Percentiles rank a stretch among this genome's conserved stretches.
Evolutionary conservation across 352 stramenopile genomes (phyloP).

Genomic region (Pythium phragmiticola): DNA sequence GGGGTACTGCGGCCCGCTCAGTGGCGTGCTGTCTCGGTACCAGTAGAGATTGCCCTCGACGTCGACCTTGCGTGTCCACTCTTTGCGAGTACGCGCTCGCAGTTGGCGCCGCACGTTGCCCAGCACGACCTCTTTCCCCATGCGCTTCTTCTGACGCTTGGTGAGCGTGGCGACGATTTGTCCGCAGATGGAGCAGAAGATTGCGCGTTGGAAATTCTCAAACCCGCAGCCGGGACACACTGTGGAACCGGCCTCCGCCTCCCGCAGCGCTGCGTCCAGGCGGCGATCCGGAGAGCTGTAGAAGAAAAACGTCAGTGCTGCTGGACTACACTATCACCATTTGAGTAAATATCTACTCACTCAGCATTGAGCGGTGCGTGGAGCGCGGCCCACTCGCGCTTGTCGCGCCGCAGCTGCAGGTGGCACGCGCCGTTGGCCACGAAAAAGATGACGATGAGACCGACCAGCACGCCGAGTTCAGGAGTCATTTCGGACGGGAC

Average conservation of each 20-base stretch:
- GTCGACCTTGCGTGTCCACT: conserved; percentile 43
- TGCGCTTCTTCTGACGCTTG: conserved; percentile 21
- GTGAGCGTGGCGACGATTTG: conserved; percentile 16
- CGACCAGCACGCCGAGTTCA: conserved; percentile 19
- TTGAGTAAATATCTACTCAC: conserved; percentile 7
- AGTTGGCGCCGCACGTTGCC: conserved; percentile 10
- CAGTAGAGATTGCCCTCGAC: conserved; percentile 35
- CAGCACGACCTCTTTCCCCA: conserved; percentile 17
- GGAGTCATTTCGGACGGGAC: conserved; percentile 14
- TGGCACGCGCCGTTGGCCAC: conserved; percentile 23
- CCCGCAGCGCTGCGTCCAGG: conserved; percentile 23
- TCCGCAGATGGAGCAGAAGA: conserved; percentile 29
- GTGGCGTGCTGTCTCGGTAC: conserved; percentile 27
- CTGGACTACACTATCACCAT: not conserved
- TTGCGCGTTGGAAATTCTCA: conserved; percentile 30
- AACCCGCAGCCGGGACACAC: conserved; percentile 29
- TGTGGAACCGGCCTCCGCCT: conserved; percentile 25
- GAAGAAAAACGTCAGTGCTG: not conserved
- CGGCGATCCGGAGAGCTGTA: conserved; percentile 20
- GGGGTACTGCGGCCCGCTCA: conserved; percentile 14
- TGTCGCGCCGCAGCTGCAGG: conserved; percentile 22
- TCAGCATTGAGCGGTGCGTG: conserved; percentile 27
- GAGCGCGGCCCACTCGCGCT: conserved; percentile 28
- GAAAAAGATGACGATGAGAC: conserved; percentile 18
- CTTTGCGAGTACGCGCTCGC: conserved; percentile 27